Conservation (phyloP, 2,329 filamentous ascomycete species). For the Fusarium siculi region DNA sequence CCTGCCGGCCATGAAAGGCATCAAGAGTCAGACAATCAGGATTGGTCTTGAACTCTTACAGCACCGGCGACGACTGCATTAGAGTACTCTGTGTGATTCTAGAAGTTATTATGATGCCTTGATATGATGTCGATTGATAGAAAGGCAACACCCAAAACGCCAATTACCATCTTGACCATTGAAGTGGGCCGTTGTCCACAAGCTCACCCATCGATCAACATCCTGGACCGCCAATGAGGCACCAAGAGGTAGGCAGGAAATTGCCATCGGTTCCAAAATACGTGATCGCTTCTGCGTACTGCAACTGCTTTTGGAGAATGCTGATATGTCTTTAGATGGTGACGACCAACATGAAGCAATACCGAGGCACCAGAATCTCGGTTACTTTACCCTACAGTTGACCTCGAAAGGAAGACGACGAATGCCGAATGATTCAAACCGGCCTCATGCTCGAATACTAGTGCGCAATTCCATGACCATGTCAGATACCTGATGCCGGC, state of each 20-base stretch:
- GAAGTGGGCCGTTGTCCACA: not conserved
- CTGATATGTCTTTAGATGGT: rapidly evolving
- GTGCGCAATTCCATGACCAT: too few relatives aligned
- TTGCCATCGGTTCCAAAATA: not conserved
- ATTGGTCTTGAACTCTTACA: not conserved
- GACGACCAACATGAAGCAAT: not conserved
- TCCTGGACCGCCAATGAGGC: not conserved
- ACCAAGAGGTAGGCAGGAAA: not conserved
- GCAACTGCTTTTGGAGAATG: too few relatives aligned
- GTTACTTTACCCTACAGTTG: not conserved
- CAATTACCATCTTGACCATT: too few relatives aligned
- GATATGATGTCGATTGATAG: not conserved
- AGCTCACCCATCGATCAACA: not conserved
- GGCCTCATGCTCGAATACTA: not conserved
- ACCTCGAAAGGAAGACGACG: not conserved
- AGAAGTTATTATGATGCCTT: not conserved
- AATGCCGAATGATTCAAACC: rapidly evolving
- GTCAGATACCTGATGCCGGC: rapidly evolving
- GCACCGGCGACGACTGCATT: not conserved
- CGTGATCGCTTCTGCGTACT: rapidly evolving
- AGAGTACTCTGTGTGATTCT: too few relatives aligned
- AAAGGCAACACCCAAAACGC: not conserved
- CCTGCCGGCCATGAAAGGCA: not conserved
- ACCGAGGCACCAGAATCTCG: too few relatives aligned
- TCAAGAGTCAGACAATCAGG: not conserved